Conservation (phyloP, 2,329 filamentous ascomycete species). For the Fusarium albosuccineum region DNA sequence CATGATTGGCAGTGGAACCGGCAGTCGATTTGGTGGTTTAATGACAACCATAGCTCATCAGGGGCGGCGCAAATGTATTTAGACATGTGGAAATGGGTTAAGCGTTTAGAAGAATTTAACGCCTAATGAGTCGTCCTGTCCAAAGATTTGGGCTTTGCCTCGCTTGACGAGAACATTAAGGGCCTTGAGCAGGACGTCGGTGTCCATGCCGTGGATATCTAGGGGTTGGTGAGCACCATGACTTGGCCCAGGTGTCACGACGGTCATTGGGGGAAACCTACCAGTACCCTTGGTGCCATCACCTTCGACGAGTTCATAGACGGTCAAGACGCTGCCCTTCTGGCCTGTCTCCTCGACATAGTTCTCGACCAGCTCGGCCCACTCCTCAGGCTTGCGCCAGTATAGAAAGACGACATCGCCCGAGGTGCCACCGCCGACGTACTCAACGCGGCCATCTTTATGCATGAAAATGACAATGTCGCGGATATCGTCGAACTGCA, state of each 20-base stretch:
- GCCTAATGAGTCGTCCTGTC: constrained; percentile 86
- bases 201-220: constrained; percentile 93
- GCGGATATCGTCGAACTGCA: constrained; percentile 64
- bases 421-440: constrained; percentile 58
- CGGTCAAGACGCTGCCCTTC: constrained; percentile 87
- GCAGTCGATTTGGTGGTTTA: constrained; percentile 13
- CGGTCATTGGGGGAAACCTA: constrained; percentile 51
- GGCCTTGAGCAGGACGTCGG: constrained; percentile 82
- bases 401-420: constrained; percentile 76
- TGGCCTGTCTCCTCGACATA: constrained; percentile 93
- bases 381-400: constrained; percentile 91
- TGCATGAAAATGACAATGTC: constrained; percentile 72
- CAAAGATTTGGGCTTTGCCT: constrained; percentile 94
- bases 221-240: constrained; percentile 25
- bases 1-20: constrained; percentile 23
- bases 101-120: constrained; percentile 91
- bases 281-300: constrained; percentile 80
- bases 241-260: too few relatives aligned
- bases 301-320: constrained; percentile 93
- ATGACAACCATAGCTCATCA: constrained; percentile 9
- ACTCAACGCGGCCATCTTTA: constrained; percentile 74
- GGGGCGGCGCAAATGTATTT: constrained; percentile 26
- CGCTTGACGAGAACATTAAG: constrained; percentile 87
- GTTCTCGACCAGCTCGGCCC: constrained; percentile 81
- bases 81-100: constrained; percentile 31